Base-by-base conservation (phyloP, 331 rosid species). In the Pyrus hybrid region DNA sequence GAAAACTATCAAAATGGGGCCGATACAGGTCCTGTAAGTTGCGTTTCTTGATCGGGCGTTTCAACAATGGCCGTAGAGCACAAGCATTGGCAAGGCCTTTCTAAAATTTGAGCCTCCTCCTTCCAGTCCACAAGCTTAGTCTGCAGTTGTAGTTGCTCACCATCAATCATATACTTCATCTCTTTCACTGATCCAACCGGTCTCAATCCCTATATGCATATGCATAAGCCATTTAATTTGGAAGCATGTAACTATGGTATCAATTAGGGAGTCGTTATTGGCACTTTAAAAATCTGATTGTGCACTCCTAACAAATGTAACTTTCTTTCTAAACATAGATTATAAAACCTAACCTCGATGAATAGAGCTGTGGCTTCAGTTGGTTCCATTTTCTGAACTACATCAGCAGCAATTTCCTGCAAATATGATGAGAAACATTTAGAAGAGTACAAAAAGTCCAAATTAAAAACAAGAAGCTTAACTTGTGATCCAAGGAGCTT, bases 351-450 rank as follows among this genome's bases (percentile, higher is more conserved):
- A 63, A 87, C 97, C 87, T 87, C 86, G 41, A 63, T 49, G 73
- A 87, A 91, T 28, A 83, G 12, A 63, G 86, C 54, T 21, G 89
- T 80, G 61, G 87, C 91, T 72, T 85, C 89, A 68, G 28, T 78
- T 67, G 90, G 77, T 80, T 84, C 84, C 83, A 81, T 68, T 68
- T 87, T 89, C 30, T 85, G 77, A 68, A 73, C 84, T 16, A 82
- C 86, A 47, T 88, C 90, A 26, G 85, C 93, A 41, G 94, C 96
- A 33, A 80, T 80, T 84, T 85, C 96, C 93, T 91, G 82, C 86
- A 68, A 6, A 41, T 41, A 54, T 29, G 13, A 71, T 25, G 28
- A 25, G 70, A 61, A 62, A 62, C 47, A 26, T 23, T 9, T 9
- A 43, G 35, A 13, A 5, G 12, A 51, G 62, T 54, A 75, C 23